These are phyloP conservation scores for Paecilomyces variotii DNA, from an alignment of 2,329 filamentous ascomycete genomes.

Conservation along the genomic window DNA sequence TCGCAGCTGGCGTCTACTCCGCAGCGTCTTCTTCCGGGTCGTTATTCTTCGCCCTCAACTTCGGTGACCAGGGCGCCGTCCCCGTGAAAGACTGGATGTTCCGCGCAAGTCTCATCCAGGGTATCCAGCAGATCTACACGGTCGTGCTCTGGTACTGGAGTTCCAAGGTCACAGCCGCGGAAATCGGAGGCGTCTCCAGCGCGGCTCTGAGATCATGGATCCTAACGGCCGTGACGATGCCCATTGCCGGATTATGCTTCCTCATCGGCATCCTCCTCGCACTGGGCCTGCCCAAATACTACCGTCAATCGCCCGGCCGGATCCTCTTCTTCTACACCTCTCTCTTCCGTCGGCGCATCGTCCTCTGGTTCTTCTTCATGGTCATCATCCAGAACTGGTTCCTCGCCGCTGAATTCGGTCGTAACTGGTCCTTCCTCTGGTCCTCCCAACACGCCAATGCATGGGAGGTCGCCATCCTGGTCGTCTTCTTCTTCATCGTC, in stretches of 20 bases:
- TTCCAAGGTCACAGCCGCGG: slow-evolving; percentile 35
- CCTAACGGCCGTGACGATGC: slow-evolving; percentile 42
- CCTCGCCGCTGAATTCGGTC: slow-evolving; percentile 51
- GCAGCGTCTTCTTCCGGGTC: slow-evolving; percentile 50
- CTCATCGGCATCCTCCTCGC: slow-evolving; percentile 42
- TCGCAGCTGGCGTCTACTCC: slow-evolving; percentile 50
- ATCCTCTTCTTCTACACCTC: slow-evolving; percentile 53
- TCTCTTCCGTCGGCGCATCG: slow-evolving; percentile 48
- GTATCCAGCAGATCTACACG: slow-evolving; percentile 53
- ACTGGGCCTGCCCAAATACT: slow-evolving; percentile 51
- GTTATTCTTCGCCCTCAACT: slow-evolving; percentile 54
- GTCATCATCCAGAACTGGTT: slow-evolving; percentile 56
- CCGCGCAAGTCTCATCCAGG: slow-evolving; percentile 53
- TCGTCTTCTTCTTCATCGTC: slow-evolving; percentile 20
- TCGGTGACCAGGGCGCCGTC: slow-evolving; percentile 49
- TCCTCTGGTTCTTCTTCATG: slow-evolving; percentile 53
- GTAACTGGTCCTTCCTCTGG: slow-evolving; percentile 51
- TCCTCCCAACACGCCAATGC: slow-evolving; percentile 40
- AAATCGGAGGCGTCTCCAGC: slow-evolving; percentile 3
- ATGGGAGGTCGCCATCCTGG: slow-evolving; percentile 46
- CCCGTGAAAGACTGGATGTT: slow-evolving; percentile 53
- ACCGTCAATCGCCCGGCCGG: slow-evolving; percentile 49
- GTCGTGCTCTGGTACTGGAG: slow-evolving; percentile 56
- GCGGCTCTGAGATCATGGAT: slow-evolving; percentile 20
- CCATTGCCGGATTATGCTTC: slow-evolving; percentile 47